phyloP scores from a whole-genome alignment of 2,329 filamentous ascomycete genomes.

The Colletotrichum nymphaeae region DNA sequence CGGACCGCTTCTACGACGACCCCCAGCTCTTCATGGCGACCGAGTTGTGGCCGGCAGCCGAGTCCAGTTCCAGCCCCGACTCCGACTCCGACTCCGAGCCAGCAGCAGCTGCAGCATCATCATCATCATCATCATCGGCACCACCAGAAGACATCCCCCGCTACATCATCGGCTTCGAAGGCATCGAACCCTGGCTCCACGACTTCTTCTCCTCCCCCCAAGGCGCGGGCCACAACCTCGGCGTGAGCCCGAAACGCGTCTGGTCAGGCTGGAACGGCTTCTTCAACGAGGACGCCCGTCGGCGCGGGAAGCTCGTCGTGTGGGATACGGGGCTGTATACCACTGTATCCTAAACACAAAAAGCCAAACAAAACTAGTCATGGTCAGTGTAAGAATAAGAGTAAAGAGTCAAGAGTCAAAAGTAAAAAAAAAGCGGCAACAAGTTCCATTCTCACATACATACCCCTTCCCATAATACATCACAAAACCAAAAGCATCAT shows the following conservation, averaged over 20 bases:
- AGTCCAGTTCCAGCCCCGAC: too few species aligned
- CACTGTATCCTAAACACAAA: neutral
- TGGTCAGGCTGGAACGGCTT: constrained; percentile 71
- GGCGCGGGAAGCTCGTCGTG: constrained; percentile 67
- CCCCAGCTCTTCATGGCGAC: constrained; percentile 63
- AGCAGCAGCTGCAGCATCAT: too few species aligned
- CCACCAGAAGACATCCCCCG: constrained; percentile 56
- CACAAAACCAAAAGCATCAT: neutral
- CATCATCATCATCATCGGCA: neutral
- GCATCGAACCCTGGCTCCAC: constrained; percentile 60
- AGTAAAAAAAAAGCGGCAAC: too few species aligned
- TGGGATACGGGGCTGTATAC: constrained; percentile 63
- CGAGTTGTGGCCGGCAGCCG: constrained; percentile 59
- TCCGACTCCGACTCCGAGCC: neutral
- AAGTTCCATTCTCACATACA: too few species aligned
- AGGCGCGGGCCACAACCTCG: constrained; percentile 48
- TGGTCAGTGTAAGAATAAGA: neutral
- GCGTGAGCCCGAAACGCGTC: constrained; percentile 56
- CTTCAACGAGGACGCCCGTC: constrained; percentile 71
- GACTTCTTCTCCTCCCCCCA: constrained; percentile 55
- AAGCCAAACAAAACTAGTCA: too few species aligned
- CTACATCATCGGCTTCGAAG: constrained; percentile 72
- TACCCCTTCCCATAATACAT: neutral
- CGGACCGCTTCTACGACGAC: constrained; percentile 88
- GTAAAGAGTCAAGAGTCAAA: too few species aligned